Evolutionary conservation across 495 filamentous ascomycete species (phyloP).

Genomic region (Penicillium nucicola): DNA sequence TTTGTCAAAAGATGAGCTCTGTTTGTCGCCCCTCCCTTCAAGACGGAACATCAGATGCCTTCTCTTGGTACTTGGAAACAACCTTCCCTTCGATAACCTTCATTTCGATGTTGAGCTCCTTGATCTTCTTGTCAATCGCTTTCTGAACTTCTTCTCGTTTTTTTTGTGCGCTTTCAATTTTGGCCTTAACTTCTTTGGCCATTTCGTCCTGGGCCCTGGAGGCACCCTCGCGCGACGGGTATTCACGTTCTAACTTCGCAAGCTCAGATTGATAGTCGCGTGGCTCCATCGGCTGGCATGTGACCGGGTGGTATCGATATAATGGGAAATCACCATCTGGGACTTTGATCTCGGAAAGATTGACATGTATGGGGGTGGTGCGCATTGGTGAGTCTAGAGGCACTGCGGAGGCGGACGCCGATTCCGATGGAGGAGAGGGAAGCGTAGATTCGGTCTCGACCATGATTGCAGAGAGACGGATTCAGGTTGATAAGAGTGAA

Average conservation of each 20-base stretch:
- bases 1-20: too few relatives aligned
- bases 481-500: neutral
- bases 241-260: slow-evolving; percentile 37
- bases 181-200: slow-evolving; percentile 39
- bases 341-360: slow-evolving; percentile 39
- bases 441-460: slow-evolving; percentile 21
- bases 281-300: slow-evolving; percentile 33
- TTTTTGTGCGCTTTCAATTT: slow-evolving; percentile 34
- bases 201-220: slow-evolving; percentile 39
- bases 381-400: slow-evolving; percentile 37
- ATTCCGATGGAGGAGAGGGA: slow-evolving; percentile 35
- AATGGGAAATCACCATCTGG: slow-evolving; percentile 29
- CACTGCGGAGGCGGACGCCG: slow-evolving; percentile 12
- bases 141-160: slow-evolving; percentile 42
- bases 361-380: slow-evolving; percentile 39
- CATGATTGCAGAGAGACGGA: slow-evolving; percentile 9
- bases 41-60: slow-evolving; percentile 31
- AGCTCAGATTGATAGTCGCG: slow-evolving; percentile 31
- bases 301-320: slow-evolving; percentile 38
- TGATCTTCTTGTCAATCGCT: slow-evolving; percentile 45
- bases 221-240: slow-evolving; percentile 33
- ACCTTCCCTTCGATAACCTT: slow-evolving; percentile 48
- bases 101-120: slow-evolving; percentile 44
- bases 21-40: slow-evolving; percentile 9
- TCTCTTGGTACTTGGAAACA: slow-evolving; percentile 43